Evolutionary conservation across 225 moss, liverwort and hornwort species (phyloP).

Genomic region (Rhytidiadelphus loreus): DNA sequence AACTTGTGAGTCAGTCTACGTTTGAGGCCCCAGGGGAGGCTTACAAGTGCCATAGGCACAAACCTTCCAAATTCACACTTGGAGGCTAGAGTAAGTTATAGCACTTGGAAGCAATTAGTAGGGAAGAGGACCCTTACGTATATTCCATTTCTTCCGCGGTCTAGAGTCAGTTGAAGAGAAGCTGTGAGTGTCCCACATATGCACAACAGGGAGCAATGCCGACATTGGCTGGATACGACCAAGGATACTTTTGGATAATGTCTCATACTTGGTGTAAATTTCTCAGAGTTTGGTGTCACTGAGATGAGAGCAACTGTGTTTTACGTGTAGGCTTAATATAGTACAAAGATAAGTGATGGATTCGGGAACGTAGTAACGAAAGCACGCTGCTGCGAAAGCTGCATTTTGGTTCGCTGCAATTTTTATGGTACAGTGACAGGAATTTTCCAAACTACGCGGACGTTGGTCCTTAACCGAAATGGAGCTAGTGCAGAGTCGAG

Average conservation of each 20-base stretch:
- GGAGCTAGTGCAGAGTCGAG: not conserved
- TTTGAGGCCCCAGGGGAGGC: not conserved
- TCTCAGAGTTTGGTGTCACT: not conserved
- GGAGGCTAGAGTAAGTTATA: not conserved
- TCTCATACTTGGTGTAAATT: not conserved
- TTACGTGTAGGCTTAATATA: not conserved
- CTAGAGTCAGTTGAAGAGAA: not conserved
- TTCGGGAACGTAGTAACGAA: not conserved
- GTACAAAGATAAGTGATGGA: not conserved
- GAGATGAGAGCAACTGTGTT: not conserved
- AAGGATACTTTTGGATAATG: not conserved
- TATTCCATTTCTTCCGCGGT: not conserved
- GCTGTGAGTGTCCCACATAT: not conserved
- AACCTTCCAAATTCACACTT: not conserved
- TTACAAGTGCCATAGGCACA: not conserved
- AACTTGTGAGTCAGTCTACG: not conserved
- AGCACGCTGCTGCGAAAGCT: not conserved
- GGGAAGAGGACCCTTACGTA: not conserved
- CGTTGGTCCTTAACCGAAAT: not conserved
- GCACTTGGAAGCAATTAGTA: not conserved
- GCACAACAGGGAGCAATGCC: not conserved
- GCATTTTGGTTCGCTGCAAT: not conserved
- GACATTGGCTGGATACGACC: not conserved
- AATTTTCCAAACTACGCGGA: not conserved
- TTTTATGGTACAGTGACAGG: not conserved